Evolutionary conservation across 2,329 filamentous ascomycete species (phyloP).

Genomic region (Aspergillus versicolor): DNA sequence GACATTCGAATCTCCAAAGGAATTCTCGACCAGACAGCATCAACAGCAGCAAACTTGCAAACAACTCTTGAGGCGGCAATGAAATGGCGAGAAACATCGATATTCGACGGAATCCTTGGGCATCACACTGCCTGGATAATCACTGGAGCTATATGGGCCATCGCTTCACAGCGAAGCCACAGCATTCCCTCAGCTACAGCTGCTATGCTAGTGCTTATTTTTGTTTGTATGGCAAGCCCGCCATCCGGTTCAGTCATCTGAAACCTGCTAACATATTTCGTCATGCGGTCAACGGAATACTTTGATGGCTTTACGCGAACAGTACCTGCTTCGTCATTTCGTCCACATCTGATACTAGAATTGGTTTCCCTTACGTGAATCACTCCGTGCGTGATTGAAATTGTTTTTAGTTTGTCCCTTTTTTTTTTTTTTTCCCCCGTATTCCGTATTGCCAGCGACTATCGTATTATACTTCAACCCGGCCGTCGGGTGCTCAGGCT

Average conservation of each 20-base stretch:
- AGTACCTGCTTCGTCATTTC: neutral
- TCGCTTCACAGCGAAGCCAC: neutral
- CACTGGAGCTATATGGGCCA: neutral
- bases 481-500: neutral
- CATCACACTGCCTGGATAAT: neutral
- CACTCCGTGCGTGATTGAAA: neutral
- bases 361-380: neutral
- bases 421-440: neutral
- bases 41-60: slow-evolving; percentile 31
- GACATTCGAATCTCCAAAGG: slow-evolving; percentile 30
- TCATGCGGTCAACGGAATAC: neutral
- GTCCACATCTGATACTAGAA: neutral
- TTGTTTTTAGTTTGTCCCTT: neutral
- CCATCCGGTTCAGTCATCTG: neutral
- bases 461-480: neutral
- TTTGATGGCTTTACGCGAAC: neutral
- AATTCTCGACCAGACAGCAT: slow-evolving; percentile 30
- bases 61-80: slow-evolving; percentile 31
- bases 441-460: too few species aligned
- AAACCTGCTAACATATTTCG: neutral
- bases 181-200: neutral
- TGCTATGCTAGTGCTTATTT: neutral
- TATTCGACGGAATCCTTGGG: slow-evolving; percentile 20
- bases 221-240: neutral
- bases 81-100: slow-evolving; percentile 19